A percentile compares a stretch with the other conserved stretches of the same genome.
Evolutionary conservation across 352 stramenopile genomes (phyloP).

Genomic region (Globisporangium ultimum): DNA sequence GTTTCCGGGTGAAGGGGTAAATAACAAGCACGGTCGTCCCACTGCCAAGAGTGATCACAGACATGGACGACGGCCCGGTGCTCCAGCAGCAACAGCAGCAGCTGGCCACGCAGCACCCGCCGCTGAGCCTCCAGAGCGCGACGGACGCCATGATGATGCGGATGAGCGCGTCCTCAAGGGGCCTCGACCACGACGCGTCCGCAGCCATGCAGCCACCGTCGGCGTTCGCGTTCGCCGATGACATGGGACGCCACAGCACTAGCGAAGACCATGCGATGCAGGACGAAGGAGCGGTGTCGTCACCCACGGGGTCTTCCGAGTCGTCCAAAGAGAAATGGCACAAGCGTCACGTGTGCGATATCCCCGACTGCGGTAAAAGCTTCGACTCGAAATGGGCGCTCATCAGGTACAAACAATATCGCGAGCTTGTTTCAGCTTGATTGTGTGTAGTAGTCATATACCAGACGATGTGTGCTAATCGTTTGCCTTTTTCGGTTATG

Average conservation of each 20-base stretch:
- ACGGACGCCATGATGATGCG: constrained; percentile 8
- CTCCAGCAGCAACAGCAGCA: neutral
- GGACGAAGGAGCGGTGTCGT: constrained; percentile 14
- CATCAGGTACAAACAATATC: constrained; percentile 43
- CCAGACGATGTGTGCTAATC: too few relatives aligned
- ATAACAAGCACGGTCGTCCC: constrained; percentile 4
- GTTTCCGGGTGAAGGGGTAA: neutral
- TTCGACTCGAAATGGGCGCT: constrained; percentile 86
- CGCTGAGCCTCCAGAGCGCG: neutral
- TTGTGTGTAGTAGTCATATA: too few relatives aligned
- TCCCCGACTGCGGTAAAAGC: constrained; percentile 70
- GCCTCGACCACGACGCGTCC: neutral
- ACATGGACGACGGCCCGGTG: constrained; percentile 5
- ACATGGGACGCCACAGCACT: constrained; percentile 4
- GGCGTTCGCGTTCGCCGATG: constrained; percentile 9
- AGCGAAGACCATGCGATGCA: constrained; percentile 10
- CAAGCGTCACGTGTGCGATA: constrained; percentile 73
- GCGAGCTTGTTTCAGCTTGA: too few relatives aligned
- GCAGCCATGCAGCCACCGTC: neutral
- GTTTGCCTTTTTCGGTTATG: neutral
- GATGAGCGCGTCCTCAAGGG: neutral
- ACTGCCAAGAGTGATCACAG: constrained; percentile 4
- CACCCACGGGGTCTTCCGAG: constrained; percentile 20
- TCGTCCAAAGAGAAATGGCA: constrained; percentile 63
- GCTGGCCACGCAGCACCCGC: neutral